phyloP scores from a whole-genome alignment of 331 rosid genomes.

The Acacia concinna region DNA sequence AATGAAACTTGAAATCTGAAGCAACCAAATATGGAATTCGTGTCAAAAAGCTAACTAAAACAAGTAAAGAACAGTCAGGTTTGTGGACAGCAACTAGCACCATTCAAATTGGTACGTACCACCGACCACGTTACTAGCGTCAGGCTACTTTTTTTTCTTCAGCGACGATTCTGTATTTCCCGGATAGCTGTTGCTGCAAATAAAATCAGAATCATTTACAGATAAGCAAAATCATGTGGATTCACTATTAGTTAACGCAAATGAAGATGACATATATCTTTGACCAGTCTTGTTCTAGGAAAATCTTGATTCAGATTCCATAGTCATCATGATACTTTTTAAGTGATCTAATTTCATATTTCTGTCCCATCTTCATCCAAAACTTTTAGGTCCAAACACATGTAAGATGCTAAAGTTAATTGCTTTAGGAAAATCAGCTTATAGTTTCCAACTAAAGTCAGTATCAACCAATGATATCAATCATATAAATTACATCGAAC shows the following conservation, averaged over 20 bases:
- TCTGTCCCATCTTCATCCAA: neutral
- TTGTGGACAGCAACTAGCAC: neutral
- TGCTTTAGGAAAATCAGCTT: neutral
- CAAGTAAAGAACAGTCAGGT: neutral
- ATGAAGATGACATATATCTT: neutral
- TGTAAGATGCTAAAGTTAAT: neutral
- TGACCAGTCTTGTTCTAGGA: neutral
- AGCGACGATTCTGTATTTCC: slow-evolving; percentile 50
- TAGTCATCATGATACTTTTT: neutral
- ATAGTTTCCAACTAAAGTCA: neutral
- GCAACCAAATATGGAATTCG: neutral
- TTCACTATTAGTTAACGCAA: neutral
- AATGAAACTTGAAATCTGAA: slow-evolving; percentile 1
- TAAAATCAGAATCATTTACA: neutral
- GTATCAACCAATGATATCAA: neutral
- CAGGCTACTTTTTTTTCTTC: slow-evolving; percentile 24
- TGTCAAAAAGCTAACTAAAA: neutral
- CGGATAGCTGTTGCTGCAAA: slow-evolving; percentile 49
- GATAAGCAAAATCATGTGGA: neutral
- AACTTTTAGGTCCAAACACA: neutral
- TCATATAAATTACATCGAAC: neutral
- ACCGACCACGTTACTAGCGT: neutral
- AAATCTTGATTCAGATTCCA: neutral
- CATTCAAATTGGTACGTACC: neutral
- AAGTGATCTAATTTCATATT: neutral